Conservation (phyloP, 345 rosid genomes). For the Rhizophora mangle region DNA sequence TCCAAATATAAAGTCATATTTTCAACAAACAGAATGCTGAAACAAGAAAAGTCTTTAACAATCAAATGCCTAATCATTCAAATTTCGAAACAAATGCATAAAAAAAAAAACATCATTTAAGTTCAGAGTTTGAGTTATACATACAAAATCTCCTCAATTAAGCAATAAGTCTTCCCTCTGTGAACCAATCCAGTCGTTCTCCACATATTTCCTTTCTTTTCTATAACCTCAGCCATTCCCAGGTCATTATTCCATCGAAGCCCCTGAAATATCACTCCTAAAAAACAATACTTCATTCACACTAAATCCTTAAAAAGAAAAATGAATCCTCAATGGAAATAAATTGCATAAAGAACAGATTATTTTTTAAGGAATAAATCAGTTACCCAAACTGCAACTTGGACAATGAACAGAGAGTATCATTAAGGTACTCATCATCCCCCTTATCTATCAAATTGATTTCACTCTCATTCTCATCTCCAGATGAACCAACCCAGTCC, state of each 20-base stretch:
- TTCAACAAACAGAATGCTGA: neutral
- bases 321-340: neutral
- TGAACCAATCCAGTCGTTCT: constrained; percentile 65
- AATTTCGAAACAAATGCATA: neutral
- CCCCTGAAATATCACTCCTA: constrained; percentile 62
- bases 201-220: constrained; percentile 82
- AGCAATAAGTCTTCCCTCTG: constrained; percentile 51
- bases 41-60: neutral
- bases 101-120: neutral
- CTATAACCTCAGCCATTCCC: constrained; percentile 65
- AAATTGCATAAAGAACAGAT: neutral
- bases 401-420: constrained; percentile 12
- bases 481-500: constrained; percentile 28
- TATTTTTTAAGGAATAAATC: neutral
- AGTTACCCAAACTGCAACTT: constrained; percentile 38
- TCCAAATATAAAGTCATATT: no score
- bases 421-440: constrained; percentile 28
- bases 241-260: constrained; percentile 52
- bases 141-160: constrained; percentile 76
- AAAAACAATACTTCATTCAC: neutral
- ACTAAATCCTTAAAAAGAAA: neutral
- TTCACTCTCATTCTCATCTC: constrained; percentile 21
- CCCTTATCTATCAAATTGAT: constrained; percentile 3
- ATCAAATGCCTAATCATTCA: no score
- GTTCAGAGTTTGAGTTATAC: constrained; percentile 15